Conservation (phyloP, 2,329 filamentous ascomycete species). For the Nemania serpens region DNA sequence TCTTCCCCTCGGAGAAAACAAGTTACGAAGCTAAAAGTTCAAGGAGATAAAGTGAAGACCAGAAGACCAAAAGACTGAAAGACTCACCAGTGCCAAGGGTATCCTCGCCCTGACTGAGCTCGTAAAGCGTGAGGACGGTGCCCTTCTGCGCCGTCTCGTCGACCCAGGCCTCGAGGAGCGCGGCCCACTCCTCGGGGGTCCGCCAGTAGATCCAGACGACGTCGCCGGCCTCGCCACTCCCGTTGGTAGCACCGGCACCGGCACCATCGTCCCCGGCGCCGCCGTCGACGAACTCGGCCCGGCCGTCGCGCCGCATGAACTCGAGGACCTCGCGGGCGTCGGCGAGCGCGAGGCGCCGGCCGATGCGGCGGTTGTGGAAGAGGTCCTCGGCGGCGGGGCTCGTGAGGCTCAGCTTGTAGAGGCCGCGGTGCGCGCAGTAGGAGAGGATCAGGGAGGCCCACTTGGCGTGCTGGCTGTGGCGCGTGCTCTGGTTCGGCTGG, state of each 20-base stretch:
- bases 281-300: conserved; percentile 66
- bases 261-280: conserved; percentile 28
- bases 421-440: conserved; percentile 78
- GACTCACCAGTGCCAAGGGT: conserved; percentile 68
- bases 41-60: background rate
- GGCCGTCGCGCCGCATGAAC: conserved; percentile 62
- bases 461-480: conserved; percentile 75
- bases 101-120: conserved; percentile 85
- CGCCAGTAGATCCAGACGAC: conserved; percentile 82
- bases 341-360: conserved; percentile 53
- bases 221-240: conserved; percentile 48
- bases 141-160: conserved; percentile 89
- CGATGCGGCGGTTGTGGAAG: conserved; percentile 62
- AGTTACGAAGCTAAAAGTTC: background rate
- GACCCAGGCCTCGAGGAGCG: conserved; percentile 75
- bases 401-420: conserved; percentile 70
- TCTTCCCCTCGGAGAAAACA: background rate
- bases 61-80: too few species aligned
- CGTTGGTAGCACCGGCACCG: conserved; percentile 42
- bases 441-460: conserved; percentile 85
- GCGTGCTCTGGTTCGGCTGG: conserved; percentile 75
- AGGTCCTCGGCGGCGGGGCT: conserved; percentile 48
- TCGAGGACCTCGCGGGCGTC: conserved; percentile 64
- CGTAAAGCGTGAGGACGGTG: conserved; percentile 88
- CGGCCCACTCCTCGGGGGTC: conserved; percentile 89